phyloP scores from a whole-genome alignment of 345 rosid species.

The Draba incana region DNA sequence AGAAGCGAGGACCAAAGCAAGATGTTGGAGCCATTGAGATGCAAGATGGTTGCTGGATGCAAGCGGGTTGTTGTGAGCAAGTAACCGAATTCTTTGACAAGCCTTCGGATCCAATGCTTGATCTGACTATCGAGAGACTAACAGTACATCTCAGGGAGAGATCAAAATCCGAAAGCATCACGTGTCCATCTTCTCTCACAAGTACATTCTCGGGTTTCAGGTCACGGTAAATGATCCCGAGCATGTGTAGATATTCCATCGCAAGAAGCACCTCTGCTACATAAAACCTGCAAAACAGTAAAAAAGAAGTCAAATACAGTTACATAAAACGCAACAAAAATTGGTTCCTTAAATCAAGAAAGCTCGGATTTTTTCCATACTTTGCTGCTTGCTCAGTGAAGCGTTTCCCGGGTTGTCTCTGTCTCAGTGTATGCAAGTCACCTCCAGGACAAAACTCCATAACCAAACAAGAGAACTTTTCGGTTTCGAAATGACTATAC shows the following conservation, averaged over 20 bases:
- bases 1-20: constrained; percentile 63
- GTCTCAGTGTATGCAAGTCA: constrained; percentile 80
- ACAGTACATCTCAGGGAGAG: constrained; percentile 74
- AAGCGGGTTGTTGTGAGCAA: constrained; percentile 60
- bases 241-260: constrained; percentile 87
- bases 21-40: constrained; percentile 59
- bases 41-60: constrained; percentile 68
- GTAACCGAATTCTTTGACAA: constrained; percentile 55
- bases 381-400: constrained; percentile 82
- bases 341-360: constrained; percentile 8
- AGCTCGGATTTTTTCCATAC: constrained; percentile 42
- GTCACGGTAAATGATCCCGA: constrained; percentile 83
- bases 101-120: constrained; percentile 50
- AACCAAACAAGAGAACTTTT: constrained; percentile 80
- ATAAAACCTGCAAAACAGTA: constrained; percentile 61
- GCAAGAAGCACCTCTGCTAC: constrained; percentile 84
- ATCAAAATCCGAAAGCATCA: constrained; percentile 90
- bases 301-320: not conserved
- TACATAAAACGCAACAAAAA: not conserved
- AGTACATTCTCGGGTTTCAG: constrained; percentile 90
- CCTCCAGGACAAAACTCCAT: constrained; percentile 96
- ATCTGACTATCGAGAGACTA: constrained; percentile 61
- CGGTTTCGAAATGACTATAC: constrained; percentile 81
- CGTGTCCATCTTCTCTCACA: constrained; percentile 88
- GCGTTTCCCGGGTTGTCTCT: constrained; percentile 81